Evolutionary conservation across 208 protist genomes (phyloP), one percentile per base, ranked within the genome.

Genomic region (Trichomonas gallinae): DNA sequence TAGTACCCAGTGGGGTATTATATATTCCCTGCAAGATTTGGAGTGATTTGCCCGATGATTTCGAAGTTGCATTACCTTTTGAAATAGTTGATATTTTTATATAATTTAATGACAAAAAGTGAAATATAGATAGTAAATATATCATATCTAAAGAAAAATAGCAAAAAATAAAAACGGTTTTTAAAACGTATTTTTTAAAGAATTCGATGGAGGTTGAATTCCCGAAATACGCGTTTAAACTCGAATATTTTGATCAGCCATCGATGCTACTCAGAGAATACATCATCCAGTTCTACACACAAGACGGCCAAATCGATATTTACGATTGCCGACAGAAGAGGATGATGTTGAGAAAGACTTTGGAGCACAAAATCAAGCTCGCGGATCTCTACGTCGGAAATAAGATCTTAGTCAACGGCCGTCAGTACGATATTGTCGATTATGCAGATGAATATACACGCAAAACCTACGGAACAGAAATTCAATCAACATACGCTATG

Each of bases 171-270:
- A 72, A 72, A 72, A 72, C 58, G 58, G 58, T 72, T 72, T 72
- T 72, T n/a, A 72, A 72, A 72, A 72, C 58, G 58, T 72, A 72
- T 72, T 72, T 72, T 72, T 72, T 72, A 72, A 72, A 72, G 11
- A 72, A n/a, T n/a, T n/a, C 11, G 58, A 93, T 93, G 87, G 26
- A 93, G n/a, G 15, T 44, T 31, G 87, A 93, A 26, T 93, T 93
- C 26, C 87, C 87, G 8, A 42, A 44, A 38, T 93, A 93, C 44
- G 45, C 40, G 8, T 93, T 93, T 51, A 58, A 48, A 38, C 44
- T 93, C 10, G 23, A 93, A 51, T 93, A 93, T 93, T 93, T 93
- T 93, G 87, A 93, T 93, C 21, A 48, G 6, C 87, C 40, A 51
- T 34, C 87, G 9, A 44, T 34, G 17, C 31, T 93, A 10, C 11